Base-by-base conservation (phyloP, 139 green algal genomes). In the Choricystis sp. region DNA sequence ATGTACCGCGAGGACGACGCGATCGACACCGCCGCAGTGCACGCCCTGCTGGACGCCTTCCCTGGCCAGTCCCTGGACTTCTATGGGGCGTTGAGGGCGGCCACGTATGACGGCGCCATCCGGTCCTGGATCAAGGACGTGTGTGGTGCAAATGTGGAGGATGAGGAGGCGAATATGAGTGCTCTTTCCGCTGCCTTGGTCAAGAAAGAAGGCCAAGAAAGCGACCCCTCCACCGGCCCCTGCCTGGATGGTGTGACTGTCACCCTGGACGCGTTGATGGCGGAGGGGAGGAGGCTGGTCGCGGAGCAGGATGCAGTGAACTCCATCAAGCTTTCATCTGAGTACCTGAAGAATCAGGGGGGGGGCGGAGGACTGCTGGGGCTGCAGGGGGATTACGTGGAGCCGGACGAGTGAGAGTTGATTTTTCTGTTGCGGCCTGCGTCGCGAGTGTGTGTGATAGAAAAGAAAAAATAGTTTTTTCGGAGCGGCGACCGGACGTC, bases 31-130 rank as follows among this genome's bases (percentile, higher is more conserved):
- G 52, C 19, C 23, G 77, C 94, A 3, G 77, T 95, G 20, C 84
- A 95, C 80, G 62, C 68, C 19, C 73, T 98, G 56, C 90, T 98
- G 14, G 90, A 97, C 76, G 77, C 81, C 63, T 99, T 98, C 93
- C 91, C 94, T 26, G 87, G 88, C 63, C 93, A 99, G 87, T 98
- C 93, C 26, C 98, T 99, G 67, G 93, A 99, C 62, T 99, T 99
- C 85, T 99, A 98, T 76, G 93, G 93, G 26, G 92, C 92, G 20
- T 83, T 97, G 56, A 80, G 89, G 30, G 81, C 90, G 19, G 86
- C 89, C 31, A 81, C 96, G n/a, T 97, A 96, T 64, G 90, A 96
- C 66, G 85, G 94, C 77, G 83, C 86, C 74, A 83, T 90, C 49
- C 19, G 81, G 25, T 29, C 72, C 23, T 79, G 67, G 66, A 65